These are phyloP conservation scores for Tremella mesenterica DNA, from an alignment of 768 basidiomycete species.

Conservation along the genomic window DNA sequence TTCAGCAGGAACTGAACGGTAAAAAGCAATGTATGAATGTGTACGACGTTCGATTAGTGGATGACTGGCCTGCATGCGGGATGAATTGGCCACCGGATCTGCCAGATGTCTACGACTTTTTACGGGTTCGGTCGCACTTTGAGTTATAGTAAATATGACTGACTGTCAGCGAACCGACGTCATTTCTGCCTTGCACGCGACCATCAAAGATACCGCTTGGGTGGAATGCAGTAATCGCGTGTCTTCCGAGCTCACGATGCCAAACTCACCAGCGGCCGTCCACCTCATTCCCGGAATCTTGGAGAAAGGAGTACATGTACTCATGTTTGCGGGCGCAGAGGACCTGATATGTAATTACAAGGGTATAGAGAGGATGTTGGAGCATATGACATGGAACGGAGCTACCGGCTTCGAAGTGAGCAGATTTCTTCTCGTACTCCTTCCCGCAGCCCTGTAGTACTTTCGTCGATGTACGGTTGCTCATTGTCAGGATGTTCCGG, in stretches of 20 bases:
- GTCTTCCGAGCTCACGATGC: slow-evolving; percentile 54
- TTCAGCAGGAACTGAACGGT: slow-evolving; percentile 53
- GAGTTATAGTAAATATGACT: background rate
- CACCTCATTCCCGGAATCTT: slow-evolving; percentile 69
- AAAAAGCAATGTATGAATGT: slow-evolving; percentile 76
- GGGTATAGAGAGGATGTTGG: slow-evolving; percentile 78
- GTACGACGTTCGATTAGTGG: slow-evolving; percentile 87
- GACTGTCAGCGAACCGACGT: slow-evolving; percentile 66
- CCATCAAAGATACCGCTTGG: slow-evolving; percentile 68
- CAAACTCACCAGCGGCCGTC: slow-evolving; percentile 59
- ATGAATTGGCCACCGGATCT: slow-evolving; percentile 97
- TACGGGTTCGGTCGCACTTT: slow-evolving; percentile 56
- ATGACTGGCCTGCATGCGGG: slow-evolving; percentile 76
- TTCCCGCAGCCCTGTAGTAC: background rate
- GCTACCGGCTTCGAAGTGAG: slow-evolving; percentile 72
- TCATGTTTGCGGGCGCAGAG: slow-evolving; percentile 90
- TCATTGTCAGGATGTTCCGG: slow-evolving; percentile 30
- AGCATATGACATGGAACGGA: slow-evolving; percentile 76
- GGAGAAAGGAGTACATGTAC: slow-evolving; percentile 62
- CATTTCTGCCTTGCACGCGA: slow-evolving; percentile 70
- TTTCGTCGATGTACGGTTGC: too few relatives aligned
- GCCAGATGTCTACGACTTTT: slow-evolving; percentile 61
- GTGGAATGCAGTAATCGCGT: slow-evolving; percentile 71
- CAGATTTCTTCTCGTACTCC: slow-evolving; percentile 11
- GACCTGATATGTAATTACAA: slow-evolving; percentile 95